phyloP scores from a whole-genome alignment of 164 flowering plant species.

The Vitis cinerea region DNA sequence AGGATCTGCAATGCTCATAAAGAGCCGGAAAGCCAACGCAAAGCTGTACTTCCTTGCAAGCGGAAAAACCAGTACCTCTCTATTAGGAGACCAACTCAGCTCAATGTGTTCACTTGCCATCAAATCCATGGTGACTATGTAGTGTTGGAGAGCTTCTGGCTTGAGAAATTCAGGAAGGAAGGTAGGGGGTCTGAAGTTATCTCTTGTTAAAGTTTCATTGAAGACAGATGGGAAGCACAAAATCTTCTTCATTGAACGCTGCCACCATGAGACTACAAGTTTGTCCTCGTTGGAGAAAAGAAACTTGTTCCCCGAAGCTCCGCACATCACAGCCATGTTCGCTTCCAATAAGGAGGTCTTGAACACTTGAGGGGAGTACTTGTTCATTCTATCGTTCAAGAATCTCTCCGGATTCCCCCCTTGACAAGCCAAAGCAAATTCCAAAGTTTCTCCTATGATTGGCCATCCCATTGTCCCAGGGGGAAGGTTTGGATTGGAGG shows the following conservation, averaged over 20 bases:
- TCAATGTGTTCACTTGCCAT: slow-evolving; percentile 10
- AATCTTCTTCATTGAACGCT: background rate
- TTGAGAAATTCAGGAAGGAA: slow-evolving; percentile 5
- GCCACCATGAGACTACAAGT: slow-evolving; percentile 5
- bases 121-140: slow-evolving; percentile 9
- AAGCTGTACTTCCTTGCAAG: slow-evolving; percentile 18
- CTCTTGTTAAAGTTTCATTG: background rate
- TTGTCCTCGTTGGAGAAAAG: slow-evolving; percentile 15
- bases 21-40: slow-evolving; percentile 26
- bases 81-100: background rate
- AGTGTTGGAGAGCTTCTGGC: slow-evolving; percentile 9
- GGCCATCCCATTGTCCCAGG: slow-evolving; percentile 16
- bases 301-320: slow-evolving; percentile 13
- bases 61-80: slow-evolving; percentile 16
- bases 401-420: slow-evolving; percentile 5
- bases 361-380: slow-evolving; percentile 6
- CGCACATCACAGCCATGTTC: slow-evolving; percentile 9
- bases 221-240: background rate
- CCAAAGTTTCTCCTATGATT: slow-evolving; percentile 8
- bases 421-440: background rate
- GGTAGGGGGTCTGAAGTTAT: background rate
- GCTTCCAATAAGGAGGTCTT: slow-evolving; percentile 5
- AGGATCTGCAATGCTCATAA: slow-evolving; percentile 13
- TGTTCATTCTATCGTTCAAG: slow-evolving; percentile 1
- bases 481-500: slow-evolving; percentile 2